These are phyloP conservation scores for Athelia psychrophila DNA, from an alignment of 1,284 basidiomycete species.

Conservation along the genomic window DNA sequence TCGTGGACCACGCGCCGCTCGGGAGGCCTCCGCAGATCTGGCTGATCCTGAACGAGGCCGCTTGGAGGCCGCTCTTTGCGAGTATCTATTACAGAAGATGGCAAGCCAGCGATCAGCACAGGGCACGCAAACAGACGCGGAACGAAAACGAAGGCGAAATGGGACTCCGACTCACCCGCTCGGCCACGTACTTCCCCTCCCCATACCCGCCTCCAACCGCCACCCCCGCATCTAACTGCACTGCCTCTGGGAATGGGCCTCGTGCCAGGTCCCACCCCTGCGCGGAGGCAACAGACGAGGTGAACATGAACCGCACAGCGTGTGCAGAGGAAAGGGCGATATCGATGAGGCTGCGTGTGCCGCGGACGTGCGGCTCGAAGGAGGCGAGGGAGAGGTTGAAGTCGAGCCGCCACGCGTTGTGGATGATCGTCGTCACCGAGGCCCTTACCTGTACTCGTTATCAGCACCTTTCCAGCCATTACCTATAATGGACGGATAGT, in stretches of 20 bases:
- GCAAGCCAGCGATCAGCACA: no score
- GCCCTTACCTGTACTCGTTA: not conserved
- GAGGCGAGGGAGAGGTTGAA: constrained; percentile 37
- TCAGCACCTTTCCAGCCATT: no score
- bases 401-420: constrained; percentile 37
- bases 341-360: constrained; percentile 33
- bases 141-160: not conserved
- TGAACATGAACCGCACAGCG: constrained; percentile 25
- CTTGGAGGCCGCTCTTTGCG: constrained; percentile 21
- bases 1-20: constrained; percentile 21
- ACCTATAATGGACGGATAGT: not conserved
- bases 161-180: constrained; percentile 24
- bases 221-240: constrained; percentile 16
- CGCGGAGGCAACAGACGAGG: constrained; percentile 23
- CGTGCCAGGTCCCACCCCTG: constrained; percentile 16
- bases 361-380: constrained; percentile 33
- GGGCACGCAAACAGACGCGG: no score
- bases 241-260: constrained; percentile 29
- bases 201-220: constrained; percentile 28
- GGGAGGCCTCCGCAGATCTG: constrained; percentile 18
- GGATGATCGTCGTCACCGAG: constrained; percentile 16
- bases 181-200: constrained; percentile 30
- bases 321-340: constrained; percentile 21
- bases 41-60: constrained; percentile 22
- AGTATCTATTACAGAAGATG: no score